phyloP scores from a whole-genome alignment of 75 land plant genomes.

The Azolla pinnata region DNA sequence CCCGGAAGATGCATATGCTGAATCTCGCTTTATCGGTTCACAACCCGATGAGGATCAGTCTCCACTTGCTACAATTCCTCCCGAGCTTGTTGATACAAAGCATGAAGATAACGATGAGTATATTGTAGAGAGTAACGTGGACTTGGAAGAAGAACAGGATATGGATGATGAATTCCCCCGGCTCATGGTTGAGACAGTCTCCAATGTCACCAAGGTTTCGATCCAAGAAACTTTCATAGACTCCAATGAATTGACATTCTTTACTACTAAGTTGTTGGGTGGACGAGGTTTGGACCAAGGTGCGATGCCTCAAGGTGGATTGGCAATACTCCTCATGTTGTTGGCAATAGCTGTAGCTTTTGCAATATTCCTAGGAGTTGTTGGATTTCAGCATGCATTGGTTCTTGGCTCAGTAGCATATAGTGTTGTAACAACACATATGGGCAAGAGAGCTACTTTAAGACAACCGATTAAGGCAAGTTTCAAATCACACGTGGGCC shows the following conservation, averaged over 20 bases:
- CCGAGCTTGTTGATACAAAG: neutral
- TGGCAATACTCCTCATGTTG: conserved; percentile 18
- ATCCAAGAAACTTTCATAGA: conserved; percentile 14
- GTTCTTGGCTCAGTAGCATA: conserved; percentile 53
- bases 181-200: conserved; percentile 2
- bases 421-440: conserved; percentile 29
- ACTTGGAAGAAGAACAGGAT: neutral
- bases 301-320: conserved; percentile 24
- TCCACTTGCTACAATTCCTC: neutral
- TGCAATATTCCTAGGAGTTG: conserved; percentile 18
- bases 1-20: neutral
- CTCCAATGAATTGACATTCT: conserved; percentile 15
- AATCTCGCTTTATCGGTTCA: neutral
- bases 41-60: neutral
- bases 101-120: neutral
- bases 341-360: conserved; percentile 15
- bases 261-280: conserved; percentile 25
- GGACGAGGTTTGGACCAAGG: conserved; percentile 30
- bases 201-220: conserved; percentile 8
- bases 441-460: conserved; percentile 28
- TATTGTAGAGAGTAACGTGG: neutral
- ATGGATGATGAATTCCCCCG: conserved; percentile 5
- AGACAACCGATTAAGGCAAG: conserved; percentile 32
- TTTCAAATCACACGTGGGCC: conserved; percentile 36
- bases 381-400: conserved; percentile 27